These are phyloP conservation scores for Penicillium crustosum DNA, from an alignment of 2,329 filamentous ascomycete species.

Conservation along the genomic window DNA sequence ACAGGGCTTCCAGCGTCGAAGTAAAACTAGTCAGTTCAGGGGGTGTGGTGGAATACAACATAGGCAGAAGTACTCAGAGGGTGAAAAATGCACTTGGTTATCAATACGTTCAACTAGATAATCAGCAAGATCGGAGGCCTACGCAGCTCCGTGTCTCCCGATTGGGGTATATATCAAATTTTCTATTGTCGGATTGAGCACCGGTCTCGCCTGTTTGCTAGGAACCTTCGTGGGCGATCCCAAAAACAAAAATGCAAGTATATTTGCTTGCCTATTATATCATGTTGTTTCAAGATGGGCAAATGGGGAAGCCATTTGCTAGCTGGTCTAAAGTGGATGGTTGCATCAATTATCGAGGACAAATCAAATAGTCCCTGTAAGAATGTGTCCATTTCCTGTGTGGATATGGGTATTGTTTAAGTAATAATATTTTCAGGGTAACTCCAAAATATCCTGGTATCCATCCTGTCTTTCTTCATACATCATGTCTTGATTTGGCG, in stretches of 20 bases:
- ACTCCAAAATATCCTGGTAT: constrained; percentile 25
- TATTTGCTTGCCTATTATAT: background rate
- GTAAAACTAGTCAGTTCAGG: constrained; percentile 12
- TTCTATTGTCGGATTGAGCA: background rate
- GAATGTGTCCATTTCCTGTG: background rate
- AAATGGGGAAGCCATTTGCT: constrained; percentile 5
- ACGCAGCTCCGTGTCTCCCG: constrained; percentile 11
- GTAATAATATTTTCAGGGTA: constrained; percentile 5
- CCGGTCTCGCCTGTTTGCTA: constrained; percentile 9
- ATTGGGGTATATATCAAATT: constrained; percentile 8
- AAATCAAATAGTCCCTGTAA: background rate
- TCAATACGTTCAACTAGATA: background rate
- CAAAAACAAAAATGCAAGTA: background rate
- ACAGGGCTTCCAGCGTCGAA: constrained; percentile 2
- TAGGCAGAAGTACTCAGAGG: background rate
- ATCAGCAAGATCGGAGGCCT: background rate
- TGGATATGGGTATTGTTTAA: background rate
- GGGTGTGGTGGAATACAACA: constrained; percentile 2
- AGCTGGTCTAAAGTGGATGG: background rate
- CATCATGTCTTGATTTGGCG: constrained; percentile 17
- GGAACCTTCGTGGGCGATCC: background rate
- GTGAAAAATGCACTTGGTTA: background rate
- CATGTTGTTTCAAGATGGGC: background rate
- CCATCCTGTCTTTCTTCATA: constrained; percentile 25
- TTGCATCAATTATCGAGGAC: background rate